Evolutionary conservation across 768 basidiomycete genomes (phyloP).

Genomic region (Suillus brevipes): DNA sequence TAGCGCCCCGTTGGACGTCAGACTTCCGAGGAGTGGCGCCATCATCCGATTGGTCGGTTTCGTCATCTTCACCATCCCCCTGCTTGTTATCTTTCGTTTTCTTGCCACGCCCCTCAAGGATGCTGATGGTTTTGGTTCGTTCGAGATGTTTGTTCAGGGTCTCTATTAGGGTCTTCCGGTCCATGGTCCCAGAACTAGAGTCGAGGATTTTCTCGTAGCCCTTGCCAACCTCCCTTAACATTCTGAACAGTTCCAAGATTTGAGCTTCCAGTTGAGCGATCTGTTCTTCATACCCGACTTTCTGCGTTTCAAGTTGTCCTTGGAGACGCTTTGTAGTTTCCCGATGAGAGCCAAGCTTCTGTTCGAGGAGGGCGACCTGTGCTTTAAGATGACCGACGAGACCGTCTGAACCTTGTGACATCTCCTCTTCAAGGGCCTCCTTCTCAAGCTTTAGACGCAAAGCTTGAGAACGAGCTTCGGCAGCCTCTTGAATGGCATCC

Average conservation of each 20-base stretch:
- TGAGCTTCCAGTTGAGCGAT: slow-evolving; percentile 88
- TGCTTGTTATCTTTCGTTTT: slow-evolving; percentile 25
- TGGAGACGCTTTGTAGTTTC: slow-evolving; percentile 77
- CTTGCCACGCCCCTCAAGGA: slow-evolving; percentile 71
- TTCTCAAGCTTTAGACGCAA: slow-evolving; percentile 78
- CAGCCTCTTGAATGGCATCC: slow-evolving; percentile 74
- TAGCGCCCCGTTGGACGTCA: slow-evolving; percentile 40
- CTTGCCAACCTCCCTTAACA: slow-evolving; percentile 83
- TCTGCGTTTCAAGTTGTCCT: slow-evolving; percentile 75
- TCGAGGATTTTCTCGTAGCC: slow-evolving; percentile 77
- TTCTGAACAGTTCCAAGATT: slow-evolving; percentile 91
- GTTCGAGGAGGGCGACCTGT: slow-evolving; percentile 67
- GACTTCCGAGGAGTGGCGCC: slow-evolving; percentile 61
- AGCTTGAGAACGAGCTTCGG: slow-evolving; percentile 61
- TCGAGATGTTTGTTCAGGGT: slow-evolving; percentile 81
- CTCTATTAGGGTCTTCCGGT: slow-evolving; percentile 78
- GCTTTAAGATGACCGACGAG: slow-evolving; percentile 80
- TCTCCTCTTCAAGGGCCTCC: slow-evolving; percentile 76
- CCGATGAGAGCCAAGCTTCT: slow-evolving; percentile 75
- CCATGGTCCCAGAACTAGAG: slow-evolving; percentile 59
- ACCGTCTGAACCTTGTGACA: slow-evolving; percentile 79
- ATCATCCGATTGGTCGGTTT: slow-evolving; percentile 34
- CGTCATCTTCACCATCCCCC: slow-evolving; percentile 32
- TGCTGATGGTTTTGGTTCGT: slow-evolving; percentile 79
- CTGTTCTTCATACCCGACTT: slow-evolving; percentile 77